Evolutionary conservation across 1,139 yeast genomes (phyloP), one percentile per base, ranked within the genome.

Genomic region (Geotrichum aggregatum): DNA sequence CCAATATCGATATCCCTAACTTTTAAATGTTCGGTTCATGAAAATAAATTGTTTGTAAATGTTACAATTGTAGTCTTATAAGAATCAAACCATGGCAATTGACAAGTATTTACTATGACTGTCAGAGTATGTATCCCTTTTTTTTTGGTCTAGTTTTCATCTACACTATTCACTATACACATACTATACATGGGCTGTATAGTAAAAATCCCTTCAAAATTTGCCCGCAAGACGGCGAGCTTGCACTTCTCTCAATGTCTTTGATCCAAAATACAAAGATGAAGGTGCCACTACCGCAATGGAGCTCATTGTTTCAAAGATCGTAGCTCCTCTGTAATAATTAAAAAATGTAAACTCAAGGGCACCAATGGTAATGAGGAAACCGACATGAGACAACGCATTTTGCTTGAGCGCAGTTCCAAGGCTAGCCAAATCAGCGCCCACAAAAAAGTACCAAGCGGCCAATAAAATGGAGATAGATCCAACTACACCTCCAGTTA

Each of bases 241-340:
- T 33, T 60, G 55, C 14, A 66, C 61, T 48, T 68, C 71, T 36
- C 70, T 54, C 36, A 82, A 67, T 14, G 84, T 86, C 60, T 80
- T 77, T 6, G 88, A 76, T n/a, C 96, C 95, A 54, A 83, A 72
- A 66, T 78, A 76, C 44, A 86, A 66, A 28, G 84, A 73, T 38
- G 87, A 77, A 1, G 81, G 77, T 4, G 78, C 75, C 52, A 84
- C 70, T 22, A 80, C 58, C 10, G 76, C 73, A 10, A 76, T 70
- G 58, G 79, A 74, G 57, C 75, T 73, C 47, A 89, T 66, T 1
- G 95, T 82, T 21, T 79, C 75, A 67, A 91, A 89, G 50, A 91
- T 87, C 22, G 87, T 75, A 40, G 79, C 74, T 30, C 87, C 85
- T 59, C 81, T 67, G 70, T 81, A 91, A 71, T 91, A 91, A 57